Evolutionary conservation across 2,329 filamentous ascomycete species (phyloP).

Genomic region (Daldinia sp.): DNA sequence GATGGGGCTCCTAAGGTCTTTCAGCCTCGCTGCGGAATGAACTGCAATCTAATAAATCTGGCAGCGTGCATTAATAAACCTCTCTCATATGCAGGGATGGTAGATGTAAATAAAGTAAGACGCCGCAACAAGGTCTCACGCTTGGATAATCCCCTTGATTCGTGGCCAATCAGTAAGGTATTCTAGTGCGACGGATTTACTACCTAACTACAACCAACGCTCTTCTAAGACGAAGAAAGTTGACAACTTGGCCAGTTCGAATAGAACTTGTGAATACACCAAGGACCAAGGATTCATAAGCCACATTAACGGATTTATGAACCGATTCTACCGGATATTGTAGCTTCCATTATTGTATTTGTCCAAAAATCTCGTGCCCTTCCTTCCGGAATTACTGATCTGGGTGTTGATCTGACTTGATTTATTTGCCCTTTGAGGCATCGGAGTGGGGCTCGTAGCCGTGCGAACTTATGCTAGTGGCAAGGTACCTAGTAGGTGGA

Average conservation of each 20-base stretch:
- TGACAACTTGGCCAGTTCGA: constrained; percentile 3
- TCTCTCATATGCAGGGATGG: constrained; percentile 20
- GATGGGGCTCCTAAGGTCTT: constrained; percentile 12
- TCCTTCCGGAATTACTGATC: constrained; percentile 38
- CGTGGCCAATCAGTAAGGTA: neutral
- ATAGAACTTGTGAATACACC: neutral
- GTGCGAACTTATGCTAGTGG: neutral
- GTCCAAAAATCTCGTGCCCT: constrained; percentile 27
- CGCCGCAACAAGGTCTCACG: constrained; percentile 6
- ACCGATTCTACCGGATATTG: constrained; percentile 15
- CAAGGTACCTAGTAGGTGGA: constrained; percentile 6
- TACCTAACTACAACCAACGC: neutral
- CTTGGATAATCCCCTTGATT: constrained; percentile 13
- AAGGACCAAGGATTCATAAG: neutral
- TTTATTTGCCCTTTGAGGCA: constrained; percentile 25
- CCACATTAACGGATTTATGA: constrained; percentile 15
- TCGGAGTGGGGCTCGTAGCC: constrained; percentile 5
- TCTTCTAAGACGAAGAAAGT: neutral
- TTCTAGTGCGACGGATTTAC: neutral
- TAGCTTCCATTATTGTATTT: constrained; percentile 23
- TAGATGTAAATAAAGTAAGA: neutral
- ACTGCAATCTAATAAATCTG: constrained; percentile 34
- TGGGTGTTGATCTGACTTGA: constrained; percentile 33
- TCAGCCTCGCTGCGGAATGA: constrained; percentile 28
- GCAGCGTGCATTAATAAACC: constrained; percentile 34